Evolutionary conservation across 257 asterid genomes (phyloP), one percentile per base, ranked within the genome.

Genomic region (Solanum piurae): DNA sequence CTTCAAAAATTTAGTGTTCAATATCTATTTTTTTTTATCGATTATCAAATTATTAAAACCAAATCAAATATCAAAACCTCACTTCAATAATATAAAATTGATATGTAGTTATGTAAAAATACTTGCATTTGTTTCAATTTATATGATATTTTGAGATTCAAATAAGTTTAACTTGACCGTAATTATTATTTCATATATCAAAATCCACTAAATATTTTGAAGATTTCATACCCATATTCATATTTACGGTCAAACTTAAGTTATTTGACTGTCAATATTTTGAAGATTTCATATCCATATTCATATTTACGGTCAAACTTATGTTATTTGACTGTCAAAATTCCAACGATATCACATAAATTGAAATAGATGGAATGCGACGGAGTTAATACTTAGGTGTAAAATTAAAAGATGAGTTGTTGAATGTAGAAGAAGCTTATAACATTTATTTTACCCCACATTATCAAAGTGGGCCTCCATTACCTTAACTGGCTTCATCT

Each of bases 391-490:
- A 89, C 58, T 77, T 88, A 89, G 79, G 89, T 88, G 94, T 92
- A 71, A 46, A 25, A 40, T 29, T 68, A 14, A 52, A 37, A 87
- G 88, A 36, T 88, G 89, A 79, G 87, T 29, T 88, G 91, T 88
- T 49, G 12, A 87, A 13, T 66, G n/a, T 74, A 60, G 23, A 62
- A 31, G 25, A 44, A 44, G 42, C 20, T 66, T 38, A 13, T 62
- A 27, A 2, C 77, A 84, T 58, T 25, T 7, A 49, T 34, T 21
- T 31, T 73, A 66, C 12, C 72, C 55, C 62, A 20, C 88, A 90
- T 89, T 87, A 83, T 89, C 93, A 31, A 88, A 89, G 91, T 90
- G 95, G 95, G 94, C 94, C 94, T 92, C 93, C 91, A 88, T 40
- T 55, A 77, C 87, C 89, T 91, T 76, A 88, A 90, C 92, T 87